These are phyloP conservation scores for Podila clonocystis DNA, from an alignment of 192 early-diverging fungal genomes.

Conservation along the genomic window DNA sequence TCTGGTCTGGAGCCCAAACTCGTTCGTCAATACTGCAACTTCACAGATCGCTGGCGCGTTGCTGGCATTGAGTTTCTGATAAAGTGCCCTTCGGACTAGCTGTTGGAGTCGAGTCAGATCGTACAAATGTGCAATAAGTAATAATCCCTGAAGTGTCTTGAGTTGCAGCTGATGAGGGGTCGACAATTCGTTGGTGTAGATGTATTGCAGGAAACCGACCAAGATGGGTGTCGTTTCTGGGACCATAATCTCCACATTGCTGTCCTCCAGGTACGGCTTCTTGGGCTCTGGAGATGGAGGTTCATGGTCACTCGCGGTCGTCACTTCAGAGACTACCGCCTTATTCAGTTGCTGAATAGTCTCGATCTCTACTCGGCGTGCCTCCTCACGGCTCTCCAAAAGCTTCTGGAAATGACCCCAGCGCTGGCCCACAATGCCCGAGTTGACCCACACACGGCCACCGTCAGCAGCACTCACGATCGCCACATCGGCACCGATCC, in stretches of 20 bases:
- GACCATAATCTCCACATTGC: constrained; percentile 6
- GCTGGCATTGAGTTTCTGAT: constrained; percentile 29
- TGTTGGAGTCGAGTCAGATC: constrained; percentile 47
- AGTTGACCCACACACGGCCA: constrained; percentile 43
- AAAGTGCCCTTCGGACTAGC: constrained; percentile 19
- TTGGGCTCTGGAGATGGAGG: neutral
- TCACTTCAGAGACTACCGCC: neutral
- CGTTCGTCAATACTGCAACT: constrained; percentile 35
- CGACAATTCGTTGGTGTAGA: constrained; percentile 41
- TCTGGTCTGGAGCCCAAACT: constrained; percentile 42
- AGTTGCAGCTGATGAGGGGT: constrained; percentile 35
- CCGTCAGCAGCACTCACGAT: constrained; percentile 43
- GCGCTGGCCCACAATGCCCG: constrained; percentile 42
- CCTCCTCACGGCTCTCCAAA: constrained; percentile 17
- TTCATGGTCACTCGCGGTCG: neutral
- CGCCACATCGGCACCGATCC: constrained; percentile 35
- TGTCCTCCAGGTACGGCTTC: constrained; percentile 22
- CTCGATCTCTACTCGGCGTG: neutral
- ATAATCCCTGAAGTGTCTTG: constrained; percentile 32
- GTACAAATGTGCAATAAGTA: constrained; percentile 28
- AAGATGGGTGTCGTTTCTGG: constrained; percentile 36
- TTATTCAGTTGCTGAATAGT: neutral
- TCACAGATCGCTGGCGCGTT: constrained; percentile 39
- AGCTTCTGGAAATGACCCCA: constrained; percentile 43
- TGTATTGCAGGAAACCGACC: constrained; percentile 42